Base-by-base conservation (phyloP, 805 yeast species). In the Komagataella populi region DNA sequence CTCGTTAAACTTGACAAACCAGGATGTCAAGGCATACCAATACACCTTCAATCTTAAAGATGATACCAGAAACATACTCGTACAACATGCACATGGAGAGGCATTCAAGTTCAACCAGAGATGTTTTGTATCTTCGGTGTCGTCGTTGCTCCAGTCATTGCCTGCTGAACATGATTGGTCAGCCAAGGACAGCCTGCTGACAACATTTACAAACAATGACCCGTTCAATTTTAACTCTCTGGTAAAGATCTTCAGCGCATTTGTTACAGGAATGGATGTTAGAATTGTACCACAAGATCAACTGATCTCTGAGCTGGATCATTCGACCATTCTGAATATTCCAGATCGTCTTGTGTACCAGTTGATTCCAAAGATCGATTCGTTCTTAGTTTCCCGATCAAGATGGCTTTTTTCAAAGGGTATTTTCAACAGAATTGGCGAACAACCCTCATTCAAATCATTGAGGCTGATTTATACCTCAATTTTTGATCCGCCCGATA, bases 371-470 rank as follows among this genome's bases (percentile, higher is more conserved):
- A 50, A 55, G 6, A 49, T 55, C 24, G 17, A 58, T 16, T 36
- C 57, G 17, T 2, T 63, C 6, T 56, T 64, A 17, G 55, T 62
- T n/a, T 59, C 66, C 7, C 66, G 73, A 55, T 65, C 76, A 2
- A 65, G 65, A 45, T 67, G 66, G 22, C 64, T 77, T 43, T 65
- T 80, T 20, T 68, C 81, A 8, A 67, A 71, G 46, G 83, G 83
- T 3, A 70, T 78, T 1, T 73, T 78, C 55, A 69, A 69, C 30
- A 55, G 57, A 8, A 51, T 64, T 12, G 73, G 71, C 3, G 61
- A 58, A 45, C 20, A 56, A 6, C 47, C 56, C 5, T 49, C 57
- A 0, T 53, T 63, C n/a, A 52, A 62, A 3, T 39, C 48, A 0
- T 56, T 75, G 49, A 69, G 82, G 49, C 62, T 78, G 12, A 57